Base-by-base conservation (phyloP, 2,329 filamentous ascomycete species). In the Aspergillus latus region DNA sequence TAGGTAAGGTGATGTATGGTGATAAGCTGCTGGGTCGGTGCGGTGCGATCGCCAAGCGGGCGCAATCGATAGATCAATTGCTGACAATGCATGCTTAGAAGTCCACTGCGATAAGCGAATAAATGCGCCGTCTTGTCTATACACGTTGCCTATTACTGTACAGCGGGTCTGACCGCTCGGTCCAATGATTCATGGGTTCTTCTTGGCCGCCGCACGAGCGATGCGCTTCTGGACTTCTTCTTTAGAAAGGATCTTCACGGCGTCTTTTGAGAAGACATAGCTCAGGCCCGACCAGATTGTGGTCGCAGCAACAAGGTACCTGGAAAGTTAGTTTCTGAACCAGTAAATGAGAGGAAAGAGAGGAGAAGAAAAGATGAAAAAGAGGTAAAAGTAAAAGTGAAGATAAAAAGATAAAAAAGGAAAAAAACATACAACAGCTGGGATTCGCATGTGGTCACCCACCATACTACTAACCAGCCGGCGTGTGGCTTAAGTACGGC, bases 271-370 rank as follows among this genome's bases (percentile, higher is more conserved):
- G 71, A 88, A 95, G 5, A 96, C 81, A 71, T 99, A 99, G 72
- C 92, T 96, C 11, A 92, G 80, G 6, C 94, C 94, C 60, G 92
- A 97, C 90, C 92, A 97, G 5, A 96, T 75, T 0, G 94, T 99
- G 3, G 94, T 99, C 0, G 82, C 84, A 0, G 92, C 92, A 2
- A 99, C 93, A 11, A 95, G 74, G 65, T 90, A 93, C 68, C 90
- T 93, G 46, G 71, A 61, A 63, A 56, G 66, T 62, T 9, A 51
- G 55, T 54, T n/a, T 54, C 16, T 4, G n/a, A 21, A 21, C 21
- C 21, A 21, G 21, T 21, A 21, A 21, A 21, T 21, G 21, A 21
- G 21, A 21, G 21, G 21, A 21, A 21, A 21, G 3, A n/a, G 16
- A 54, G 10, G 32, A 36, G 15, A 13, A 36, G 15, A 10, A 43